phyloP scores from a whole-genome alignment of 2,329 filamentous ascomycete species.

The Clonostachys byssicola region DNA sequence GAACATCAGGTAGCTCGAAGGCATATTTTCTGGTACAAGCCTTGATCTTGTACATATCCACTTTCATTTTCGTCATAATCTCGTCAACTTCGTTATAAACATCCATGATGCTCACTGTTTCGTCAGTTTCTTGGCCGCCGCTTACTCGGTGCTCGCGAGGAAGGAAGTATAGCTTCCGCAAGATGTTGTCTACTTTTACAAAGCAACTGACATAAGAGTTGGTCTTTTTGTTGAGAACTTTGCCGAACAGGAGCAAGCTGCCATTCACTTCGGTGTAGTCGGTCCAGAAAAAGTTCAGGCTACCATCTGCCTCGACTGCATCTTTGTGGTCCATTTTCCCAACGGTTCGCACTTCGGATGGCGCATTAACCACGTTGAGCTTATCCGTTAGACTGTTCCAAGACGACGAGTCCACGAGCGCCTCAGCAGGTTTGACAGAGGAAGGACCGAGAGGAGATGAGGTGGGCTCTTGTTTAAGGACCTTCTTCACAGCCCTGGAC shows the following conservation, averaged over 20 bases:
- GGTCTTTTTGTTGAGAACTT: conserved; percentile 85
- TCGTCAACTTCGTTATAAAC: conserved; percentile 87
- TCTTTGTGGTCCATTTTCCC: conserved; percentile 82
- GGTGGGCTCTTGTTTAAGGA: conserved; percentile 60
- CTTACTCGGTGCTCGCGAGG: conserved; percentile 62
- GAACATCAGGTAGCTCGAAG: conserved; percentile 84
- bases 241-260: conserved; percentile 90
- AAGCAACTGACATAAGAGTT: conserved; percentile 85
- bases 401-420: conserved; percentile 70
- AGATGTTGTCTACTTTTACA: conserved; percentile 90
- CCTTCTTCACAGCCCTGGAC: conserved; percentile 66
- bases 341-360: conserved; percentile 55
- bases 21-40: conserved; percentile 86
- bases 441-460: conserved; percentile 75
- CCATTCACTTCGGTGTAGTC: conserved; percentile 94
- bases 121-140: conserved; percentile 63
- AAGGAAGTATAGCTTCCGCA: conserved; percentile 89
- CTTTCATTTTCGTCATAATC: conserved; percentile 82
- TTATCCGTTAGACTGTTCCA: conserved; percentile 88
- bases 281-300: conserved; percentile 91
- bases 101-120: conserved; percentile 81
- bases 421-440: conserved; percentile 55
- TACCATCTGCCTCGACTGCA: conserved; percentile 91
- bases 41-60: conserved; percentile 92
- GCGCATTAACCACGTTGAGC: conserved; percentile 77